phyloP scores from a whole-genome alignment of 495 filamentous ascomycete species.

The Annulohypoxylon maeteangense region DNA sequence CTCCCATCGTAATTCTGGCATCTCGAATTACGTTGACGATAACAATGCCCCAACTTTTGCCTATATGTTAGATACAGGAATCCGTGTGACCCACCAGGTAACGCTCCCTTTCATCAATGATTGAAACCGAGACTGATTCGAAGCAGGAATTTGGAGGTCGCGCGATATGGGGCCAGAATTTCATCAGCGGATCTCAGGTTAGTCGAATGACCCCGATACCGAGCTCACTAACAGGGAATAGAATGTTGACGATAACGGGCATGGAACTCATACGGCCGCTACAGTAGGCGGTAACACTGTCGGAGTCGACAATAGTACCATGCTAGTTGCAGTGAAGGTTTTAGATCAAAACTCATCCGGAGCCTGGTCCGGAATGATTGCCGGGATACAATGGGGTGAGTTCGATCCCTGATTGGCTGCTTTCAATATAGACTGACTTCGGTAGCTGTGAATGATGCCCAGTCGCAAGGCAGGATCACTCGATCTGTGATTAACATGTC shows the following conservation, averaged over 20 bases:
- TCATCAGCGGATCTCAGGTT: conserved; percentile 45
- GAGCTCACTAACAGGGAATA: conserved; percentile 3
- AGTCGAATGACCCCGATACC: neutral
- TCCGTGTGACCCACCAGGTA: conserved; percentile 57
- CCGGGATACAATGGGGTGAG: conserved; percentile 60
- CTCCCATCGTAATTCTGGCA: conserved; percentile 56
- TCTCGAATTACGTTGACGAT: conserved; percentile 62
- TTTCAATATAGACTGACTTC: neutral
- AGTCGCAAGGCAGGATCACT: conserved; percentile 34
- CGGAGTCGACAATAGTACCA: conserved; percentile 67
- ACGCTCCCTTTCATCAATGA: neutral
- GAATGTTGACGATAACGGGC: conserved; percentile 60
- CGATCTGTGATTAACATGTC: conserved; percentile 58
- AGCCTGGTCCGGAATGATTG: conserved; percentile 56
- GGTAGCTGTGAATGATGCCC: conserved; percentile 49
- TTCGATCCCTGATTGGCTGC: neutral
- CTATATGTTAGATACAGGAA: conserved; percentile 68
- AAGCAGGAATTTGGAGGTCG: conserved; percentile 61
- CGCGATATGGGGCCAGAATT: conserved; percentile 60
- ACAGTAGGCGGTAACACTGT: conserved; percentile 65
- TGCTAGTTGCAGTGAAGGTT: conserved; percentile 67
- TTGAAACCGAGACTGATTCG: conserved; percentile 9
- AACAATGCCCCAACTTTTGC: conserved; percentile 55
- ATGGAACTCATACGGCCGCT: conserved; percentile 69
- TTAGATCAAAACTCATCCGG: conserved; percentile 55